phyloP scores from a whole-genome alignment of 108 stramenopile genomes.

The Skeletonema tropicum region DNA sequence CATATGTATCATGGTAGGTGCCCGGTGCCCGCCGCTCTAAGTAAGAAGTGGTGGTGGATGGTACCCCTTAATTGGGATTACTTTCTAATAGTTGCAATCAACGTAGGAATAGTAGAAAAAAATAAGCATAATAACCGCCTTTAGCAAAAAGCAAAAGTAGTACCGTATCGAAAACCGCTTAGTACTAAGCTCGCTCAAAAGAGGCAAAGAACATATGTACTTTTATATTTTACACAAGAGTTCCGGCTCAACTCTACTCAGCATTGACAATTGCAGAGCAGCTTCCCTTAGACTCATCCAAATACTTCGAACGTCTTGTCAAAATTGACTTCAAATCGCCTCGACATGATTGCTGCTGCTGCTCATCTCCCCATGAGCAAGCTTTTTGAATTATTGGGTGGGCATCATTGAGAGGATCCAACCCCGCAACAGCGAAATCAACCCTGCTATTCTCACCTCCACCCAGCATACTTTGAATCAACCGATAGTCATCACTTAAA shows the following conservation, averaged over 20 bases:
- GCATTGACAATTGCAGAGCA: neutral
- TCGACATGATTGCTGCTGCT: conserved; percentile 16
- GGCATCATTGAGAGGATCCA: conserved; percentile 11
- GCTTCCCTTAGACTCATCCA: conserved; percentile 4
- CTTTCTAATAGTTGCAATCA: too few species aligned
- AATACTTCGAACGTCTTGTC: conserved; percentile 1
- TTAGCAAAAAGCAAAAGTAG: too few species aligned
- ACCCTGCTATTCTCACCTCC: neutral
- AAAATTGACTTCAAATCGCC: conserved; percentile 25
- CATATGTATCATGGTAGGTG: too few species aligned
- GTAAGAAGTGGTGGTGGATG: too few species aligned
- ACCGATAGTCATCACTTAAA: conserved; percentile 19
- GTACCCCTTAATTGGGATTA: too few species aligned
- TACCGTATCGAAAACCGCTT: too few species aligned
- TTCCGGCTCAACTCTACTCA: neutral
- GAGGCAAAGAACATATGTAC: too few species aligned
- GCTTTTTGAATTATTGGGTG: conserved; percentile 20
- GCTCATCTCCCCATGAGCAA: conserved; percentile 21
- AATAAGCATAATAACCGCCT: too few species aligned
- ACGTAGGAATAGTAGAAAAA: too few species aligned
- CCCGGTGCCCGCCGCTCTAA: too few species aligned
- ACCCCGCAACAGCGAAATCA: conserved; percentile 2
- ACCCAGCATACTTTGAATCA: conserved; percentile 29
- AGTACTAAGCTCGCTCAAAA: too few species aligned
- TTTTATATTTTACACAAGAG: too few species aligned